Evolutionary conservation across 768 basidiomycete genomes (phyloP), one percentile per base, ranked within the genome.

Genomic region (Nidularia pulvinata): DNA sequence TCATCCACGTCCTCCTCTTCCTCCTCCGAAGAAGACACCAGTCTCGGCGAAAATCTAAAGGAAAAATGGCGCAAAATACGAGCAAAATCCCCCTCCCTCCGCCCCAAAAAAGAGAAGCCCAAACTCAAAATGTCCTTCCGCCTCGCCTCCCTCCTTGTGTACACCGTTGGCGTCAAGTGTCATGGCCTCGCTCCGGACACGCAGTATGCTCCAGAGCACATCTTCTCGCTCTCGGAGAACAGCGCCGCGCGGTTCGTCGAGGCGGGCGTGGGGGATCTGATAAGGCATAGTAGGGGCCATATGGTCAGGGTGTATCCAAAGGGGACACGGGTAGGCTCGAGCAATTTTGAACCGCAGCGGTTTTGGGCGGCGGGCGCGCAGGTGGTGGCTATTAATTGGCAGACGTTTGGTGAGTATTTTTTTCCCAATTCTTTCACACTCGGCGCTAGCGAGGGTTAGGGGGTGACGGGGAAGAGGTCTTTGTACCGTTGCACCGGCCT

Each of bases 301-400:
- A 66, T 98, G 33, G 86, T 93, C 9, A 72, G 95, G 56, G 83
- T 89, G 6, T 98, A 98, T 64, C 95, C 95, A 0, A 89, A 88
- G 61, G 94, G 92, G 0, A 84, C 77, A 32, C 73, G 95, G 37
- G 76, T 98, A 34, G 86, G 76, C 54, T 94, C 91, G 58, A 85
- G 85, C 22, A 98, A 98, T 63, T 98, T 88, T 61, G 81, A 89
- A 56, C 95, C 95, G 6, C 87, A 94, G 68, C 80, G 85, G 14
- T 95, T 85, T 65, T 99, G 96, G 96, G 84, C 85, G 1, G 85
- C 85, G 2, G 96, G 96, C 0, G 82, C 85, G 10, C 95, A 98
- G 67, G 70, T 98, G 5, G 94, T 95, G 0, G 94, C 96, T 6
- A 79, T 99, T 51, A 99, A 99, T 68, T 98, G 95, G 94, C 96